A percentile compares a stretch with the other conserved stretches of the same genome.
phyloP scores from a whole-genome alignment of 495 filamentous ascomycete genomes.

The Neurospora africana region DNA sequence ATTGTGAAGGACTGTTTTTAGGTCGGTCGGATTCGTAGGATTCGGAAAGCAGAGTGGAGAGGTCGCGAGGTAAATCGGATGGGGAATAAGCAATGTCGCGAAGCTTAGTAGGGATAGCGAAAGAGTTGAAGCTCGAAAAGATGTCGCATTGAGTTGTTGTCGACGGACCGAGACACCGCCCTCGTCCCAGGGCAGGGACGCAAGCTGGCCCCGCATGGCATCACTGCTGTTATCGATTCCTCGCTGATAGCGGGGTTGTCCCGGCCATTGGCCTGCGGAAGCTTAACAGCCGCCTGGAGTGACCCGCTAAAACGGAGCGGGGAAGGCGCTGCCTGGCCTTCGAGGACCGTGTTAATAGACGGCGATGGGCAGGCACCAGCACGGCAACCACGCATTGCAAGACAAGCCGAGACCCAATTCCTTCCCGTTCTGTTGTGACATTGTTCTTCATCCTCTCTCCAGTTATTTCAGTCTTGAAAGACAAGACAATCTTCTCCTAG shows the following conservation, averaged over 20 bases:
- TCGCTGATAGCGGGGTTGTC: not conserved
- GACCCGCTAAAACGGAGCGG: not conserved
- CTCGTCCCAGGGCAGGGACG: not conserved
- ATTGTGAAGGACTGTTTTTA: not conserved
- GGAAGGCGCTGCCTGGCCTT: not conserved
- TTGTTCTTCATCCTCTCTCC: not conserved
- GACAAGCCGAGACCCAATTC: not conserved
- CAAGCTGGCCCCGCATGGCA: not conserved
- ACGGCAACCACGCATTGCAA: not conserved
- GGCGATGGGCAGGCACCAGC: not conserved
- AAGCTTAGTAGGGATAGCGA: not conserved
- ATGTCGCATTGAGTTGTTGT: slow-evolving; percentile 2
- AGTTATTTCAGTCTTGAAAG: not conserved
- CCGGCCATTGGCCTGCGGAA: not conserved
- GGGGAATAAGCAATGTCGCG: not conserved
- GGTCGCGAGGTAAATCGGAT: not conserved
- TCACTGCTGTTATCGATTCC: not conserved
- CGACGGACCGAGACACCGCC: not conserved
- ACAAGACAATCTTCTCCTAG: not conserved
- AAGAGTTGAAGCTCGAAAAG: not conserved
- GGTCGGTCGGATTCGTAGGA: not conserved
- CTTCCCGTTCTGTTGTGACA: not conserved
- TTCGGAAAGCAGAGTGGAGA: not conserved
- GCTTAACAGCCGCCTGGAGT: not conserved
- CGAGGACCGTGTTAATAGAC: not conserved